Evolutionary conservation across 2,329 filamentous ascomycete species (phyloP).

Genomic region (Trichoderma arundinaceum): DNA sequence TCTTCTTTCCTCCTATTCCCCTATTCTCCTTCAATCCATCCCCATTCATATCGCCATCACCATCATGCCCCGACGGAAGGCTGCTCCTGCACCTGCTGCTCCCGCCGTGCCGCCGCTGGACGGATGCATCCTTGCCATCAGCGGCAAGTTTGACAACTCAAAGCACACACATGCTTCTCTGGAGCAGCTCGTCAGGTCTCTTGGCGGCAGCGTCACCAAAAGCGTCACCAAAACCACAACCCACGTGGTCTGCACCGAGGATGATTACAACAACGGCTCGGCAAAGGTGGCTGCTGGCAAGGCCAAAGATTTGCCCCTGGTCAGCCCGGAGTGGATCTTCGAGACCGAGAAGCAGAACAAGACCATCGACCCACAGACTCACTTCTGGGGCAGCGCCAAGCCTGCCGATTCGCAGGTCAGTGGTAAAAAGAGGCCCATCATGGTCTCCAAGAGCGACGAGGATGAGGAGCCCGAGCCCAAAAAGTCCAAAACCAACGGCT

Average conservation of each 20-base stretch:
- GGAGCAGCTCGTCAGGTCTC: constrained; percentile 51
- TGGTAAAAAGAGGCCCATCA: constrained; percentile 37
- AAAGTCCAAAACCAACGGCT: constrained; percentile 37
- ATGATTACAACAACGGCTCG: constrained; percentile 56
- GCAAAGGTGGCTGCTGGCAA: constrained; percentile 59
- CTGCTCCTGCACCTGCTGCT: constrained; percentile 32
- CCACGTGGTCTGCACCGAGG: constrained; percentile 61
- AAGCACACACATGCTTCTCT: constrained; percentile 58
- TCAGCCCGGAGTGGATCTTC: constrained; percentile 66
- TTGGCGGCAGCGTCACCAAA: constrained; percentile 57
- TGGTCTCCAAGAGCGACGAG: constrained; percentile 17
- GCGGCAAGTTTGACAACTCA: constrained; percentile 62
- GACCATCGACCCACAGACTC: constrained; percentile 38
- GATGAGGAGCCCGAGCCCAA: constrained; percentile 23
- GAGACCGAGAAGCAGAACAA: constrained; percentile 52
- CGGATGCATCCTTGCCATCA: constrained; percentile 60
- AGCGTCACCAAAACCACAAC: constrained; percentile 58
- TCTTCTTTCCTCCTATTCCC: background rate
- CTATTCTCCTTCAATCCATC: background rate
- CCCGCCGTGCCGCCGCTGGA: constrained; percentile 47
- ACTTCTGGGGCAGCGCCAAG: constrained; percentile 38
- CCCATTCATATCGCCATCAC: background rate
- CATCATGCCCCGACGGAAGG: constrained; percentile 28
- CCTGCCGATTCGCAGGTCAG: constrained; percentile 35
- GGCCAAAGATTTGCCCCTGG: constrained; percentile 57